These are phyloP conservation scores for Fusarium sp. DNA, from an alignment of 2,329 filamentous ascomycete genomes.

Conservation along the genomic window DNA sequence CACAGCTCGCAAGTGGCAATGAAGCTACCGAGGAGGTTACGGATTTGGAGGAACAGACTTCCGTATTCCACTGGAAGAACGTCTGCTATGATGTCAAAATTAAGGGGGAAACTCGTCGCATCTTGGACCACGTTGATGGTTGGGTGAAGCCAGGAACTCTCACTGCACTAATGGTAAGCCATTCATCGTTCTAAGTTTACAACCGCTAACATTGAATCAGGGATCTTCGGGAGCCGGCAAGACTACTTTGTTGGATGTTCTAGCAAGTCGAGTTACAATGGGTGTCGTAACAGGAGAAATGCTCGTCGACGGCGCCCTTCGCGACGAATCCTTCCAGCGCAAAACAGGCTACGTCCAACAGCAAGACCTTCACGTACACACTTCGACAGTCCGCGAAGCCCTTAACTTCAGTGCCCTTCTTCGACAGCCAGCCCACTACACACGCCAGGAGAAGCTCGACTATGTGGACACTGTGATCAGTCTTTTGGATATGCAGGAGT, in stretches of 20 bases:
- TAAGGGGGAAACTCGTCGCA: constrained; percentile 69
- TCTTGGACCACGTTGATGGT: constrained; percentile 76
- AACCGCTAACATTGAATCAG: constrained; percentile 81
- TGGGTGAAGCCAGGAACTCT: constrained; percentile 81
- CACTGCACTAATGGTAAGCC: constrained; percentile 73
- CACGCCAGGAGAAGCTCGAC: constrained; percentile 77
- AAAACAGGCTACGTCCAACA: constrained; percentile 91
- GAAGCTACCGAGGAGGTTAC: constrained; percentile 10
- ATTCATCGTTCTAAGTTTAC: constrained; percentile 77
- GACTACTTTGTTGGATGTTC: constrained; percentile 84
- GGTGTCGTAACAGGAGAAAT: constrained; percentile 86
- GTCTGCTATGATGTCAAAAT: constrained; percentile 80
- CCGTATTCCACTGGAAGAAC: constrained; percentile 75
- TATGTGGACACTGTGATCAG: constrained; percentile 82
- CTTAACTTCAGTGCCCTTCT: constrained; percentile 84
- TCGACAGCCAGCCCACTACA: constrained; percentile 76
- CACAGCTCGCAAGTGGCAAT: constrained; percentile 70
- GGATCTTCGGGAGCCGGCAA: constrained; percentile 85
- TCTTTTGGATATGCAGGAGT: constrained; percentile 71
- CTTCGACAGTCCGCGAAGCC: constrained; percentile 85
- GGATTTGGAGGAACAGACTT: constrained; percentile 40
- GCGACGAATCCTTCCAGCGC: constrained; percentile 83
- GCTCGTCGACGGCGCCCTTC: constrained; percentile 69
- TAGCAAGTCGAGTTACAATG: constrained; percentile 85
- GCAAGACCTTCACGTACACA: constrained; percentile 85